Evolutionary conservation across 805 yeast species (phyloP).

Genomic region (Saturnispora silvae): DNA sequence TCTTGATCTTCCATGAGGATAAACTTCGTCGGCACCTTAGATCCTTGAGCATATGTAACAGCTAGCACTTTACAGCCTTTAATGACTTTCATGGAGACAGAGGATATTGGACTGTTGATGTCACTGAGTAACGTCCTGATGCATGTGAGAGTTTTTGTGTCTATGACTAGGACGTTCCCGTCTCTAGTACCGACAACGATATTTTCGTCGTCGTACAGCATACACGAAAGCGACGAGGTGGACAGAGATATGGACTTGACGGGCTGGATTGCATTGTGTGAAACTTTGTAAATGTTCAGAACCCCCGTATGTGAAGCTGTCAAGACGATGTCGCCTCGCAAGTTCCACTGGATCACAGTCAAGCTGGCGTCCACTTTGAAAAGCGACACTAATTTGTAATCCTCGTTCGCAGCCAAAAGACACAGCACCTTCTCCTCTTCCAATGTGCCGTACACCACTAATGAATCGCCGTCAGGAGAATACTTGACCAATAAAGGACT

Average conservation of each 20-base stretch:
- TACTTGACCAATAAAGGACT: slow-evolving; percentile 9
- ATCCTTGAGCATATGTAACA: slow-evolving; percentile 4
- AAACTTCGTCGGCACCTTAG: slow-evolving; percentile 2
- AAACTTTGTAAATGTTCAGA: slow-evolving; percentile 6
- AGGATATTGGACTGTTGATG: slow-evolving; percentile 8
- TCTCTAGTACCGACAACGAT: slow-evolving; percentile 13
- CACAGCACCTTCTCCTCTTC: background rate
- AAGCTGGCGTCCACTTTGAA: background rate
- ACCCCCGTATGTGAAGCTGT: slow-evolving; percentile 9
- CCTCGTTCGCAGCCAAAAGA: background rate
- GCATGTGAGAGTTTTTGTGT: slow-evolving; percentile 9
- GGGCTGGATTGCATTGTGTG: background rate
- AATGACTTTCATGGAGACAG: slow-evolving; percentile 4
- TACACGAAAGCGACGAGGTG: slow-evolving; percentile 10
- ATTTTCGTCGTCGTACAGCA: slow-evolving; percentile 1
- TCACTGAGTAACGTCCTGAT: slow-evolving; percentile 5
- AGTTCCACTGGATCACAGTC: slow-evolving; percentile 6
- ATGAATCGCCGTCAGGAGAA: slow-evolving; percentile 9
- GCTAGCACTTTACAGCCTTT: background rate
- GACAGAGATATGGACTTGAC: slow-evolving; percentile 6
- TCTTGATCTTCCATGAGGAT: background rate
- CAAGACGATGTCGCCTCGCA: background rate
- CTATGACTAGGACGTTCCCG: slow-evolving; percentile 10
- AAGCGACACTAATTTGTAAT: background rate
- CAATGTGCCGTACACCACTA: slow-evolving; percentile 5